Evolutionary conservation across 768 basidiomycete species (phyloP).

Genomic region (Tylopilus felleus): DNA sequence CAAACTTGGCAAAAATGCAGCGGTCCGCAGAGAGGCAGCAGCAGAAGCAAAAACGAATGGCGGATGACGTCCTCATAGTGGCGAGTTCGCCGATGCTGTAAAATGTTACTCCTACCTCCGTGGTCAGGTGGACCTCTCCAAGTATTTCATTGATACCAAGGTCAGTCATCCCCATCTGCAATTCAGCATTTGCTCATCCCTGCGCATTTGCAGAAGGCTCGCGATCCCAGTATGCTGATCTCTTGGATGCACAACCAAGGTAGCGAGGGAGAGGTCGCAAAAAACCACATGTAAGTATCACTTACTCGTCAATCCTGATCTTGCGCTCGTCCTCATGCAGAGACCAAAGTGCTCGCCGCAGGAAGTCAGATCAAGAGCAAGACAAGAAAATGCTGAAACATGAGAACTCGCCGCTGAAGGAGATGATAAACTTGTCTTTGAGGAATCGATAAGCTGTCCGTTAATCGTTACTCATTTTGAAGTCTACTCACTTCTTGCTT

Average conservation of each 20-base stretch:
- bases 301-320: neutral
- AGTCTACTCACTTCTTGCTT: conserved; percentile 9
- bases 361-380: conserved; percentile 98
- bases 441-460: conserved; percentile 87
- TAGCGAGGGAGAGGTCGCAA: conserved; percentile 83
- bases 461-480: neutral
- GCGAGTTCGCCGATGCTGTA: conserved; percentile 84
- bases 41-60: conserved; percentile 57
- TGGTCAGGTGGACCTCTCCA: conserved; percentile 96
- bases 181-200: neutral
- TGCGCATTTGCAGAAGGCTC: conserved; percentile 55
- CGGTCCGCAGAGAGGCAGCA: conserved; percentile 38
- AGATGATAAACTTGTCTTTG: conserved; percentile 91
- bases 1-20: conserved; percentile 36
- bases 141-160: conserved; percentile 97
- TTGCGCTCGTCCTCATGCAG: conserved; percentile 36
- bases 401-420: conserved; percentile 73
- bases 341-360: conserved; percentile 75
- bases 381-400: conserved; percentile 93
- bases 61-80: conserved; percentile 43
- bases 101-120: conserved; percentile 97
- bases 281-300: conserved; percentile 62
- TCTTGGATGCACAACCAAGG: conserved; percentile 85
- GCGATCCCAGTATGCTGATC: conserved; percentile 92
- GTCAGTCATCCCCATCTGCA: conserved; percentile 35